phyloP scores from a whole-genome alignment of 2,329 filamentous ascomycete species.

The Clarireedia monteithiana region DNA sequence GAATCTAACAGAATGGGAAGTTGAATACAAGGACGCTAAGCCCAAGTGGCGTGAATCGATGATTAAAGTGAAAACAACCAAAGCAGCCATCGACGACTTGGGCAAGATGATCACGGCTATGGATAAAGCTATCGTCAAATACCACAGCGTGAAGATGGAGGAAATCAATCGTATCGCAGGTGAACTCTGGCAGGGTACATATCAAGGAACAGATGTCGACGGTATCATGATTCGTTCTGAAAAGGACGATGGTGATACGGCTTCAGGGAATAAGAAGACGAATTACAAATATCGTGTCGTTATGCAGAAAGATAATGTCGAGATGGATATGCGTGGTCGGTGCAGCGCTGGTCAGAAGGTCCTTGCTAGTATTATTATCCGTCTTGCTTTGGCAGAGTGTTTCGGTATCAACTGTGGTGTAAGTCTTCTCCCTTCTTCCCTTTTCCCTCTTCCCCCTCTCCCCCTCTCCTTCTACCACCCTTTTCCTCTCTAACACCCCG shows the following conservation, averaged over 20 bases:
- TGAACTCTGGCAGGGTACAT: conserved; percentile 95
- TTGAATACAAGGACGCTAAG: conserved; percentile 78
- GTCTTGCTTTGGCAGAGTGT: conserved; percentile 88
- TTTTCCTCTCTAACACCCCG: not conserved
- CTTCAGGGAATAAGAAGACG: conserved; percentile 42
- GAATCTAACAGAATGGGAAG: conserved; percentile 71
- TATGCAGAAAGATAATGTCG: conserved; percentile 94
- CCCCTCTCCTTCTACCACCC: not conserved
- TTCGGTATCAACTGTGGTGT: conserved; percentile 89
- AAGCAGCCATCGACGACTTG: conserved; percentile 86
- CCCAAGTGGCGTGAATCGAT: conserved; percentile 77
- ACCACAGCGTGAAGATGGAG: conserved; percentile 94
- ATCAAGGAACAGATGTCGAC: conserved; percentile 95
- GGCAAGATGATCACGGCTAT: conserved; percentile 74
- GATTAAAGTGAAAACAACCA: conserved; percentile 85
- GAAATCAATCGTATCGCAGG: conserved; percentile 93
- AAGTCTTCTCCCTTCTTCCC: conserved; percentile 14
- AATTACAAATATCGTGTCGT: conserved; percentile 96
- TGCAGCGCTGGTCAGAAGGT: conserved; percentile 97
- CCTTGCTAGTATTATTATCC: conserved; percentile 93
- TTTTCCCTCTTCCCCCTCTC: not conserved
- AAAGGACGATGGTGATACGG: conserved; percentile 61
- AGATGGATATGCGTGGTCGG: conserved; percentile 99
- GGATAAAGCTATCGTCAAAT: conserved; percentile 96
- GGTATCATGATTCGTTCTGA: conserved; percentile 93